A percentile compares a stretch with the other conserved stretches of the same genome.
These are phyloP conservation scores for Kernera saxatilis DNA, from an alignment of 345 rosid species.

Conservation along the genomic window DNA sequence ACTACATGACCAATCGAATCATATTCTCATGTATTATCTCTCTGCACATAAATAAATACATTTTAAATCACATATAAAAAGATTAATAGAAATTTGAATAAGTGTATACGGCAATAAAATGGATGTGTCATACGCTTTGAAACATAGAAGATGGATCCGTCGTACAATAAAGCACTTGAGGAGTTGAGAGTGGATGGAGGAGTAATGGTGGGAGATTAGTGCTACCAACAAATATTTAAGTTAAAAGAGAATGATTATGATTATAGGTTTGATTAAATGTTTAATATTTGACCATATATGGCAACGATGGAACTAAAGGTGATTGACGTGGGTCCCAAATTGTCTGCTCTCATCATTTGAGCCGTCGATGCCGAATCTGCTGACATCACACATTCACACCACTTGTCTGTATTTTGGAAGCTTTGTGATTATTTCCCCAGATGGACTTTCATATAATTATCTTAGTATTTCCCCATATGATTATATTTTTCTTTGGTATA, in stretches of 20 bases:
- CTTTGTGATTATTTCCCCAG: conserved; percentile 25
- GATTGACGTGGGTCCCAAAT: conserved; percentile 22
- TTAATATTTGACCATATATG: conserved; percentile 20
- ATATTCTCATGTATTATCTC: neutral
- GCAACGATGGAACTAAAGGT: conserved; percentile 22
- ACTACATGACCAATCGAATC: neutral
- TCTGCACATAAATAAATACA: neutral
- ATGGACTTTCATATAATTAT: conserved; percentile 3
- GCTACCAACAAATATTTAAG: neutral
- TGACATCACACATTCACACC: conserved; percentile 22
- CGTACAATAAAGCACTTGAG: conserved; percentile 19
- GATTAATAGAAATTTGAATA: neutral
- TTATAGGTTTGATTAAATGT: conserved; percentile 30
- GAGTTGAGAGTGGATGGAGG: conserved; percentile 12
- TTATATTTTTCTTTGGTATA: neutral
- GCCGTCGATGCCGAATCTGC: conserved; percentile 36
- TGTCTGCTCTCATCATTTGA: conserved; percentile 28
- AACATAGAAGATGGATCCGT: conserved; percentile 13
- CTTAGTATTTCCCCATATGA: conserved; percentile 12
- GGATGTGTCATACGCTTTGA: neutral
- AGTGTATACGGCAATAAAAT: neutral
- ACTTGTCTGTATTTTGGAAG: conserved; percentile 23
- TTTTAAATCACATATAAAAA: neutral
- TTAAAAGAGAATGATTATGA: conserved; percentile 3
- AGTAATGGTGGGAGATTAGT: conserved; percentile 26